Base-by-base conservation (phyloP, 192 early-diverging fungal genomes). In the Coemansia sp. region DNA sequence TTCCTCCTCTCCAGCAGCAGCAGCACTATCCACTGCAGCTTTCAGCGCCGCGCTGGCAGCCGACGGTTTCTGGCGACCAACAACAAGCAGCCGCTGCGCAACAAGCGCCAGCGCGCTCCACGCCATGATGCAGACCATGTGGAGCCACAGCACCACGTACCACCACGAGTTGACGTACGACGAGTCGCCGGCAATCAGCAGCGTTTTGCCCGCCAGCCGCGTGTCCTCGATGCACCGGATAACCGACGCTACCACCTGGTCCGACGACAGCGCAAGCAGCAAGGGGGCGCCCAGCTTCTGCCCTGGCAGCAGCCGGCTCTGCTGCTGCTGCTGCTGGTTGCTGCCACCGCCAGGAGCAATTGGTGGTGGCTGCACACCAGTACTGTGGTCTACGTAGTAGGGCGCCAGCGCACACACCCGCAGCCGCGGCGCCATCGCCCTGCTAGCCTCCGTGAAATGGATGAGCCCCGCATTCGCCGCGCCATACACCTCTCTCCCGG, bases 211-310 rank as follows among this genome's bases (percentile, higher is more conserved):
- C 1, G 65, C 65, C 32, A 79, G 56, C 11, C 65, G 42, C n/a
- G 67, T 42, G 49, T 79, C 77, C 56, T 65, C 61, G 45, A 79
- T 79, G 49, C 77, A 79, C 26, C 77, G 67, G 26, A 79, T 11
- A 4, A 79, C 72, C 0, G 77, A 63, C 3, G 32, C 64, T 43
- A 74, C 77, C 47, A 79, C 77, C 62, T 79, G 77, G 13, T 64
- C 61, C 60, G 61, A 60, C 13, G 64, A 67, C 77, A 74, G 65
- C n/a, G 68, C 64, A 64, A 74, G 68, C 72, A 73, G 62, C 51
- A 26, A 3, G 26, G 51, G 51, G 3, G 67, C 47, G 21, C 76
- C 71, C 46, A 78, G 61, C 3, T 61, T 59, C 47, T 70, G 72
- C 5, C 76, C 76, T 1, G 76, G 76, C 58, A 78, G 52, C 67